Percentiles rank a stretch among this genome's conserved stretches.
phyloP scores from a whole-genome alignment of 2,329 filamentous ascomycete species.

The Beauveria scarabaeidicola region DNA sequence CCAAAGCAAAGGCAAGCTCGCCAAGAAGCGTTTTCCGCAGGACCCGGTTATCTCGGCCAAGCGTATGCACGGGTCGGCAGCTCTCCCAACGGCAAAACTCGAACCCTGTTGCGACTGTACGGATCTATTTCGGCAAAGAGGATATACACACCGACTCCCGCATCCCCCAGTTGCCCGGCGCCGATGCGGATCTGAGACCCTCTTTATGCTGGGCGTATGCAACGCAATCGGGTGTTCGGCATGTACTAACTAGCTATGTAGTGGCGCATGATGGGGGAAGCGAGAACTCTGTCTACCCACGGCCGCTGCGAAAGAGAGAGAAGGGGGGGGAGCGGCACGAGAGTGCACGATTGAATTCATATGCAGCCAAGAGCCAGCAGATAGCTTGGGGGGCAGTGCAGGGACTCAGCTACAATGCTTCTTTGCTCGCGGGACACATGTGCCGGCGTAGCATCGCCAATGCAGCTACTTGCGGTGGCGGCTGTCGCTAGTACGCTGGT shows the following conservation, averaged over 20 bases:
- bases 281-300: neutral
- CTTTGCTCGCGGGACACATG: neutral
- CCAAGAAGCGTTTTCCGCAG: neutral
- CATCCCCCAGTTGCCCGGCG: neutral
- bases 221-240: constrained; percentile 9
- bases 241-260: neutral
- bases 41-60: constrained; percentile 1
- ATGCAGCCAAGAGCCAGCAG: neutral
- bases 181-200: constrained; percentile 4
- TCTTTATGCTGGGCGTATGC: neutral
- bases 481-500: neutral
- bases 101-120: neutral
- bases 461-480: neutral
- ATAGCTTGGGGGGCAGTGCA: constrained; percentile 5
- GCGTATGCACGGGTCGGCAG: neutral
- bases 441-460: constrained; percentile 6
- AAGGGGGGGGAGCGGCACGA: neutral
- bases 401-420: neutral
- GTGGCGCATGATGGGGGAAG: neutral
- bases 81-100: neutral
- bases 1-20: neutral
- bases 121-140: neutral
- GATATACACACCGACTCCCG: neutral
- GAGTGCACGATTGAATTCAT: neutral
- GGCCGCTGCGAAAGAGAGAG: neutral